phyloP scores from a whole-genome alignment of 306 rosid species.

The Benincasa hispida region DNA sequence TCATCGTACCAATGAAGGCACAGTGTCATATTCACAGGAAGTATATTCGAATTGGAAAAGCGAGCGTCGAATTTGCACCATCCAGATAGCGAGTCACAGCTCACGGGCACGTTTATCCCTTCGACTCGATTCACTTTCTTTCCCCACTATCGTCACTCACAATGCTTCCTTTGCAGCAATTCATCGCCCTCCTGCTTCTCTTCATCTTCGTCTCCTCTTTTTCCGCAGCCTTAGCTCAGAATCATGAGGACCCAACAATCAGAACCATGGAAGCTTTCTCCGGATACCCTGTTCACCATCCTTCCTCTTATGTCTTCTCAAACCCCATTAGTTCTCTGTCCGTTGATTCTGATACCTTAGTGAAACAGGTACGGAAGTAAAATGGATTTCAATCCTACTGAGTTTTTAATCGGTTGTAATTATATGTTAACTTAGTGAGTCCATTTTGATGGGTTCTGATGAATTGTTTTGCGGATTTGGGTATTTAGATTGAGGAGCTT shows the following conservation, averaged over 20 bases:
- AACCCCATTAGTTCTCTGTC: slow-evolving; percentile 33
- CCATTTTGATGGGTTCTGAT: neutral
- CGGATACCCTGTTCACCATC: slow-evolving; percentile 60
- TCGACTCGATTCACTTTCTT: neutral
- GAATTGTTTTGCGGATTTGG: slow-evolving; percentile 7
- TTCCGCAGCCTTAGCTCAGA: slow-evolving; percentile 23
- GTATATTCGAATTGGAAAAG: neutral
- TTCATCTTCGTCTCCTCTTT: slow-evolving; percentile 20
- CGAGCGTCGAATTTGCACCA: neutral
- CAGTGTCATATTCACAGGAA: too few species aligned
- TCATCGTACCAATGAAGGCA: too few species aligned
- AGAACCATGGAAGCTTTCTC: slow-evolving; percentile 80
- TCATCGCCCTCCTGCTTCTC: slow-evolving; percentile 11
- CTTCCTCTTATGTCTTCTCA: slow-evolving; percentile 21
- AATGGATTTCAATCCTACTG: neutral
- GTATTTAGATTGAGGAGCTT: slow-evolving; percentile 67
- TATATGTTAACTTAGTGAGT: neutral
- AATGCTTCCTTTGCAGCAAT: slow-evolving; percentile 12
- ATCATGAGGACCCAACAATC: slow-evolving; percentile 48
- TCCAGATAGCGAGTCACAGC: neutral
- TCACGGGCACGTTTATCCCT: neutral
- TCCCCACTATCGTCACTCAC: neutral
- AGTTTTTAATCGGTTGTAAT: neutral
- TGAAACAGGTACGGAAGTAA: slow-evolving; percentile 45
- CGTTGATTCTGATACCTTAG: slow-evolving; percentile 47